These are phyloP conservation scores for Xylaria polymorpha DNA, from an alignment of 2,329 filamentous ascomycete species.

Conservation along the genomic window DNA sequence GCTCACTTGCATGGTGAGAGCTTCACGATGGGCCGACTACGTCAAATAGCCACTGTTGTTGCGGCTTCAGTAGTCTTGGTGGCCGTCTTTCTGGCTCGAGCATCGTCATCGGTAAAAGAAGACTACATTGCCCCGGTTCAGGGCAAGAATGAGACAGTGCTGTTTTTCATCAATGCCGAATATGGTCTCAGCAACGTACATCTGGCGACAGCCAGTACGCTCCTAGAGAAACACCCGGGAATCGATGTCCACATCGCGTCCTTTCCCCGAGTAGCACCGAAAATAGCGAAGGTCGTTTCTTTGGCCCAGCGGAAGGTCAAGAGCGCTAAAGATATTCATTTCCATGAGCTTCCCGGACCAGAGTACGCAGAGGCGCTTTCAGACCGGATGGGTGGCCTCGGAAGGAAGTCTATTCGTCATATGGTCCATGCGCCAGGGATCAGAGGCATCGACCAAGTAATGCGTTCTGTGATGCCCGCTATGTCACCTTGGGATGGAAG, in stretches of 20 bases:
- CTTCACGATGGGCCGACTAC: constrained; percentile 28
- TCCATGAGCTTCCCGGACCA: constrained; percentile 29
- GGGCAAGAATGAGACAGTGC: constrained; percentile 40
- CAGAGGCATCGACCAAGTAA: constrained; percentile 32
- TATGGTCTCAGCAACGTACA: constrained; percentile 42
- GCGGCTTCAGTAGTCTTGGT: constrained; percentile 26
- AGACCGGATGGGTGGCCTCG: constrained; percentile 12
- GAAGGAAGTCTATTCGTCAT: constrained; percentile 23
- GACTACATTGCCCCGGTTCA: constrained; percentile 26
- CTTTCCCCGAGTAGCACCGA: constrained; percentile 32
- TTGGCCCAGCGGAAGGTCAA: constrained; percentile 23
- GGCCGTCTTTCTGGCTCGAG: constrained; percentile 21
- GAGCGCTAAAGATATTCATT: constrained; percentile 18
- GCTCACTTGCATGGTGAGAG: constrained; percentile 7
- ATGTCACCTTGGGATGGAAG: constrained; percentile 39
- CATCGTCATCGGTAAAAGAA: background rate
- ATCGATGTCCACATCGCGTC: constrained; percentile 42
- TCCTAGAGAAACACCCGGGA: constrained; percentile 38
- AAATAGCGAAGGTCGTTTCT: constrained; percentile 31
- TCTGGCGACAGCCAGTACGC: constrained; percentile 37
- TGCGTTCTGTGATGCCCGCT: constrained; percentile 35
- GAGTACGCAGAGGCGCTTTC: constrained; percentile 26
- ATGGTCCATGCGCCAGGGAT: constrained; percentile 37
- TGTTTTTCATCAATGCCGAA: constrained; percentile 41
- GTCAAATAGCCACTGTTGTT: constrained; percentile 20